Evolutionary conservation across 2,329 filamentous ascomycete species (phyloP).

Genomic region (Venturia nashicola): DNA sequence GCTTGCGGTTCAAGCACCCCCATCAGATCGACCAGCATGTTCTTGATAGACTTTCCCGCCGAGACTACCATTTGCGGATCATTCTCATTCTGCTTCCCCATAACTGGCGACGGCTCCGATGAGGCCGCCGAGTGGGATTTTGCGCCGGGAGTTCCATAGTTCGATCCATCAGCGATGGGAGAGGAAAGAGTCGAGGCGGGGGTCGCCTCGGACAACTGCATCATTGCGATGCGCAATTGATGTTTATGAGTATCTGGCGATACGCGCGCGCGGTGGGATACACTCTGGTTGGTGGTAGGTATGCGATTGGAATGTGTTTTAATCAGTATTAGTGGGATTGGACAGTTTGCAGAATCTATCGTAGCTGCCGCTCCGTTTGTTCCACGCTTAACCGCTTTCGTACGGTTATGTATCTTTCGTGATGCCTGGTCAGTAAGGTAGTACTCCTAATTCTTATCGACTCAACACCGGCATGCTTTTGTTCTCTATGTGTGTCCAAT

Average conservation of each 20-base stretch:
- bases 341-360: neutral
- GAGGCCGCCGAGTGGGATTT: conserved; percentile 2
- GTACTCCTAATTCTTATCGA: no score
- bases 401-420: neutral
- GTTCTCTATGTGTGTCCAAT: no score
- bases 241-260: neutral
- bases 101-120: neutral
- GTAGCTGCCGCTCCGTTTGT: neutral
- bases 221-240: neutral
- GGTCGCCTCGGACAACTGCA: neutral
- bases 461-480: no score
- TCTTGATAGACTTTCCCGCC: conserved; percentile 4
- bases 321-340: neutral
- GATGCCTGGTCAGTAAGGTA: neutral
- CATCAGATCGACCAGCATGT: conserved; percentile 9
- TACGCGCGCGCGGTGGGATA: neutral
- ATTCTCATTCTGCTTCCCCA: neutral
- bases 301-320: neutral
- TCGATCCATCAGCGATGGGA: neutral
- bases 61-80: conserved; percentile 3
- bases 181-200: neutral
- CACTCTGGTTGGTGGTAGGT: neutral
- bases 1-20: conserved; percentile 1
- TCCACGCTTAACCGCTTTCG: neutral
- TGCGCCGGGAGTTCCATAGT: conserved; percentile 2